These are phyloP conservation scores for Prunus yedoensis DNA, from an alignment of 331 rosid species.

Conservation along the genomic window DNA sequence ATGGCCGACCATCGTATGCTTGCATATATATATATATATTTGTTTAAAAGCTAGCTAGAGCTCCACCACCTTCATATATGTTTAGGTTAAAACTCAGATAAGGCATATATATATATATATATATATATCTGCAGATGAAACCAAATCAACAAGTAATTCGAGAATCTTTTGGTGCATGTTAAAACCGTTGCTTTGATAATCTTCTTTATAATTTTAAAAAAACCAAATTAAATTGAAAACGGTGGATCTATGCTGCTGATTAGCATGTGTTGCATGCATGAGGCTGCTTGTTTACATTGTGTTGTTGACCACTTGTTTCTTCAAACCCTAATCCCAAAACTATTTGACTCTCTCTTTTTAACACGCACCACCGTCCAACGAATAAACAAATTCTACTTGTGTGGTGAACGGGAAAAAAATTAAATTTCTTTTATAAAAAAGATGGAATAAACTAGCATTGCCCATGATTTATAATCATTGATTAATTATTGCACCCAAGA, in stretches of 20 bases:
- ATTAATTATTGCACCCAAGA: slow-evolving; percentile 26
- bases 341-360: slow-evolving; percentile 7
- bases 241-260: not conserved
- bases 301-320: not conserved
- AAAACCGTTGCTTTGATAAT: slow-evolving; percentile 8
- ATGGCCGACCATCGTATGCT: too few species aligned
- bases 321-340: slow-evolving; percentile 10
- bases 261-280: not conserved
- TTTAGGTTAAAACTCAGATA: too few species aligned
- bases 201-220: too few species aligned
- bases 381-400: not conserved
- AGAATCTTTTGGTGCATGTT: not conserved
- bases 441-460: slow-evolving; percentile 22
- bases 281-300: not conserved
- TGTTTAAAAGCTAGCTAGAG: too few species aligned
- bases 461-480: slow-evolving; percentile 36
- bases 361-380: slow-evolving; percentile 6
- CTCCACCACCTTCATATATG: not conserved
- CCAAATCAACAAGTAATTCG: not conserved
- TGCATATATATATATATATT: too few species aligned
- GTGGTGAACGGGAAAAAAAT: not conserved
- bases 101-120: too few species aligned
- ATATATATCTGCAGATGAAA: not conserved
- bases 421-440: too few species aligned
- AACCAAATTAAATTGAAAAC: not conserved